Evolutionary conservation across 768 basidiomycete genomes (phyloP), one percentile per base, ranked within the genome.

Genomic region (Auriscalpium microsporum): DNA sequence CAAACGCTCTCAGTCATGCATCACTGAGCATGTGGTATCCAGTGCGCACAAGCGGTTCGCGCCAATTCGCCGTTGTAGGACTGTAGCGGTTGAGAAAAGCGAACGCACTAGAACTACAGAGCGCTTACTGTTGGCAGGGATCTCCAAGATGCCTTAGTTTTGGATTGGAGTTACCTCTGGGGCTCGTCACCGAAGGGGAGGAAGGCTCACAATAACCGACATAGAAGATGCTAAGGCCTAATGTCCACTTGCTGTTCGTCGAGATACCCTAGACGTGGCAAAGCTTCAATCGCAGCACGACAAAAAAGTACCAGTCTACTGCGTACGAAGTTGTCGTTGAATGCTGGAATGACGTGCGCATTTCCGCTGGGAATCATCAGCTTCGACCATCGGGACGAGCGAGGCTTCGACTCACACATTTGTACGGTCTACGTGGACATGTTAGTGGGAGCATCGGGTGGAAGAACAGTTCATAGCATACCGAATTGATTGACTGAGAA

Each of bases 151-250:
- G 64, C 79, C 77, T 78, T 56, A 10, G 21, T 21, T 21, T 21
- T 21, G 2, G 9, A 40, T 9, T 17, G 34, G 9, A 28, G n/a
- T 51, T 11, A 37, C 34, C 6, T 13, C 21, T 16, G 45, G 35
- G 11, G 6, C 5, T 11, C 46, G 6, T 1, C 9, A 23, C 19
- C 55, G 21, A 21, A 34, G 23, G 8, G 10, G 10, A 53, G 52
- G 16, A 17, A 17, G 19, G 17, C 72, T 54, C 55, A 80, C 80
- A 81, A 59, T 82, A 82, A 45, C 80, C 80, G 23, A 80, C 78
- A 56, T 82, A 81, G 65, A 82, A 82, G 23, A 82, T 79, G 55
- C 78, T 79, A 45, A 81, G 64, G 4, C 73, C 80, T 10, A 81
- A 64, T 0, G 80, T 81, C 80, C 80, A 81, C 64, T 75, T 78